These are phyloP conservation scores for Handroanthus guayacan DNA, from an alignment of 257 asterid genomes.

Conservation along the genomic window DNA sequence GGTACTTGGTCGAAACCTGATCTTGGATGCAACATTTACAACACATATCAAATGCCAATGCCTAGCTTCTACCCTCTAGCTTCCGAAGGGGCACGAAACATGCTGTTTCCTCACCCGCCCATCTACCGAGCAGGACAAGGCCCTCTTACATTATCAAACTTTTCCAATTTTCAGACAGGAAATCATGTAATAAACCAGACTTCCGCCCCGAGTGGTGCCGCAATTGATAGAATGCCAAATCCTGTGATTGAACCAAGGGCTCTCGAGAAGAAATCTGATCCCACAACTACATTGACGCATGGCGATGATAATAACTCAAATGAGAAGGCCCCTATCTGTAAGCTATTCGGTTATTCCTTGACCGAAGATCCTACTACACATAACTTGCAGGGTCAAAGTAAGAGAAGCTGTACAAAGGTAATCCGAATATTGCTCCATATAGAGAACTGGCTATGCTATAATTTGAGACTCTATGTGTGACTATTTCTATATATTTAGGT, in stretches of 20 bases:
- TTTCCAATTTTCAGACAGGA: slow-evolving; percentile 48
- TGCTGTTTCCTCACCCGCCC: slow-evolving; percentile 50
- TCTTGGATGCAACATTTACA: slow-evolving; percentile 41
- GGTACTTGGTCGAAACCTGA: slow-evolving; percentile 26
- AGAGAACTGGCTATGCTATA: background rate
- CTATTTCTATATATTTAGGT: slow-evolving; percentile 51
- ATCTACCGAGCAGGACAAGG: slow-evolving; percentile 50
- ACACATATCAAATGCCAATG: slow-evolving; percentile 45
- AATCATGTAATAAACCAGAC: slow-evolving; percentile 41
- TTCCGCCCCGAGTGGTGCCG: slow-evolving; percentile 42
- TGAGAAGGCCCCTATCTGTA: slow-evolving; percentile 51
- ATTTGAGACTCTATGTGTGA: slow-evolving; percentile 7
- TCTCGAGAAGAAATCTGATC: slow-evolving; percentile 44
- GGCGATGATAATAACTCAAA: slow-evolving; percentile 41
- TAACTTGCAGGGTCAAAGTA: slow-evolving; percentile 51
- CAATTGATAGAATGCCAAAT: slow-evolving; percentile 17
- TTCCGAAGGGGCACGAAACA: slow-evolving; percentile 72
- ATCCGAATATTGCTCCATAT: background rate
- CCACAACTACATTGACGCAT: slow-evolving; percentile 28
- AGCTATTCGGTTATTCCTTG: slow-evolving; percentile 70
- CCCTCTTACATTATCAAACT: slow-evolving; percentile 50
- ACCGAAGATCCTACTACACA: slow-evolving; percentile 55
- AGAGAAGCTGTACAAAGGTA: slow-evolving; percentile 81
- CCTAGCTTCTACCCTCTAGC: slow-evolving; percentile 74
- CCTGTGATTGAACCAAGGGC: slow-evolving; percentile 44